phyloP scores from a whole-genome alignment of 2,329 filamentous ascomycete genomes.

The Dothiorella sarmentorum region DNA sequence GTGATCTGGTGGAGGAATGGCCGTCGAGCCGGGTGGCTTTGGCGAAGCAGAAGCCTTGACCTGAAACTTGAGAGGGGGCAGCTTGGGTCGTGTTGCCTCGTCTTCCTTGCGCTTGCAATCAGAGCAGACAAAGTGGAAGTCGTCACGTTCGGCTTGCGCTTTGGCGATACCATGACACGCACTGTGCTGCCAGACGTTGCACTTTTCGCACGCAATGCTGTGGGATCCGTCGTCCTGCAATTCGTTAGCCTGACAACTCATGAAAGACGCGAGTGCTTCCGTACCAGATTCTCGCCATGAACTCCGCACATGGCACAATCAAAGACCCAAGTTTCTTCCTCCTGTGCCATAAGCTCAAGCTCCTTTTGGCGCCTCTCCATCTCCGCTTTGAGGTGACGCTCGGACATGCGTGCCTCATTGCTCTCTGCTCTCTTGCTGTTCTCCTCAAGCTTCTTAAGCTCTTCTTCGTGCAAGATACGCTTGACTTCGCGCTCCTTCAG shows the following conservation, averaged over 20 bases:
- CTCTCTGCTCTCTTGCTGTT: constrained; percentile 58
- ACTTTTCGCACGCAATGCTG: constrained; percentile 89
- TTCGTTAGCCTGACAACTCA: constrained; percentile 24
- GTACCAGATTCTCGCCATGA: constrained; percentile 72
- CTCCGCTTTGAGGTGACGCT: constrained; percentile 75
- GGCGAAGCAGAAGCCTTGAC: constrained; percentile 51
- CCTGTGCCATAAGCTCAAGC: constrained; percentile 64
- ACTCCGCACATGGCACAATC: constrained; percentile 86
- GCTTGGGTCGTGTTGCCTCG: constrained; percentile 59
- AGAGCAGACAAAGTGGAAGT: constrained; percentile 83
- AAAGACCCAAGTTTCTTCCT: constrained; percentile 87
- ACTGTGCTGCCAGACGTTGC: constrained; percentile 96
- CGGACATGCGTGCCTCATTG: constrained; percentile 61
- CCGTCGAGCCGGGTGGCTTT: constrained; percentile 19
- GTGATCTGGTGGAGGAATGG: constrained; percentile 24
- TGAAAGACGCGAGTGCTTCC: constrained; percentile 26
- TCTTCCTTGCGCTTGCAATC: constrained; percentile 66
- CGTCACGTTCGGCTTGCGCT: constrained; percentile 73
- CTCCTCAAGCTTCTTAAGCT: constrained; percentile 74
- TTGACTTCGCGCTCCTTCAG: constrained; percentile 81
- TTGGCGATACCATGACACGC: constrained; percentile 81
- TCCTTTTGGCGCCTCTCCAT: constrained; percentile 77
- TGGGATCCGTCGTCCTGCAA: constrained; percentile 81
- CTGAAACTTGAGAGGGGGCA: constrained; percentile 59
- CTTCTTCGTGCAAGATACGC: constrained; percentile 78